Base-by-base conservation (phyloP, 2,329 filamentous ascomycete genomes). In the Torrubiellomyces zombiae region DNA sequence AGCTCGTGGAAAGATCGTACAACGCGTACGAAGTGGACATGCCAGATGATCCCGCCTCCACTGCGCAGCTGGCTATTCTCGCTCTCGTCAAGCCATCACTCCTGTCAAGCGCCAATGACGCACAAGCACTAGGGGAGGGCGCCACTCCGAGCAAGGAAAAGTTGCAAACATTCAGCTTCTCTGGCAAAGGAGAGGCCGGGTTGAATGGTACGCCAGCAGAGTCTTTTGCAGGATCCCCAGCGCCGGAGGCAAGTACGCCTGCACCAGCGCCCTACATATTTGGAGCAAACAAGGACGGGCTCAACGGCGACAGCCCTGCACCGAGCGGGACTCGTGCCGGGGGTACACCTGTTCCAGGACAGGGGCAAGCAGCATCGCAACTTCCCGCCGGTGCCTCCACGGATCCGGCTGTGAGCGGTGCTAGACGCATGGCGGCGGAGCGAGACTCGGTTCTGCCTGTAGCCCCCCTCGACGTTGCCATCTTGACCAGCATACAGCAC, bases 21-120 rank as follows among this genome's bases (percentile, higher is more conserved):
- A 92, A 98, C 45, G 72, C 91, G 9, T 98, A 98, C 48, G 89
- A 95, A 32, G 74, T 77, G 15, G 77, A 86, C 16, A 49, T 66
- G 9, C 81, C 85, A 1, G 92, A 95, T 45, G 89, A 98, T 43
- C 89, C 89, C 1, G 58, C 73, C 2, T 93, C 89, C 0, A 63
- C 74, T 7, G 86, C 89, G 4, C 89, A 98, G 51, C 58, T 81
- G 7, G 75, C 60, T 13, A 65, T 75, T 18, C 47, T 75, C 14
- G 60, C 62, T 0, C 52, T 63, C 16, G 65, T 71, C 32, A 67
- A 72, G 38, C 70, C 70, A 1, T 69, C 68, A 0, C 51, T 74
- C 18, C 53, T 52, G 13, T 43, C 59, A 10, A 45, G 40, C 10
- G 46, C 53, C 7, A 60, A 59, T 29, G 52, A 63, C 38, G 49